A percentile compares a stretch with the other conserved stretches of the same genome.
Evolutionary conservation across 1,284 basidiomycete species (phyloP).

Genomic region (Puccinia horiana): DNA sequence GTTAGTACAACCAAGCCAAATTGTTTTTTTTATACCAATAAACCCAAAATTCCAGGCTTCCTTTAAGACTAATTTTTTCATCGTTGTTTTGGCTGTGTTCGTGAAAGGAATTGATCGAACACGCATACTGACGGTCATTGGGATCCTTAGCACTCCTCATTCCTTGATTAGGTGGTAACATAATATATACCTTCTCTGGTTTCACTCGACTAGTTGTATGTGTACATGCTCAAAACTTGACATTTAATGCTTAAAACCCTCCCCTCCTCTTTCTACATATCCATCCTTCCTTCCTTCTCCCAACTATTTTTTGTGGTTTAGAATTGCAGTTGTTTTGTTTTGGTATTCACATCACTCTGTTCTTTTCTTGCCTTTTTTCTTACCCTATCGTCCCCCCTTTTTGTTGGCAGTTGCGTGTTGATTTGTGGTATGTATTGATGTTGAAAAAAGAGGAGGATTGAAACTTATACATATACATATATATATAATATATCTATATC

Average conservation of each 20-base stretch:
- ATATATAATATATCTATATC: too few species aligned
- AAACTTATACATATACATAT: too few species aligned
- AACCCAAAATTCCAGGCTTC: too few species aligned
- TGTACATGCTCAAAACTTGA: neutral
- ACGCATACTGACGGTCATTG: neutral
- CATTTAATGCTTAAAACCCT: neutral
- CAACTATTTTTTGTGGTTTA: too few species aligned
- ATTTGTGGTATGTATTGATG: too few species aligned
- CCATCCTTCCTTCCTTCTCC: neutral
- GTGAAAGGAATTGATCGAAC: neutral
- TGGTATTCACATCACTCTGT: too few species aligned
- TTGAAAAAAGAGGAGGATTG: too few species aligned
- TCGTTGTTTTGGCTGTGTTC: neutral
- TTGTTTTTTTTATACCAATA: neutral
- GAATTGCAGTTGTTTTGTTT: too few species aligned
- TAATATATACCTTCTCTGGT: neutral
- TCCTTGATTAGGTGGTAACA: neutral
- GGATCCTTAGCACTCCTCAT: neutral
- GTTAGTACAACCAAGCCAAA: conserved; percentile 19
- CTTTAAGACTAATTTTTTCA: neutral
- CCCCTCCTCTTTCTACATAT: neutral
- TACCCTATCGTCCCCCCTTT: too few species aligned
- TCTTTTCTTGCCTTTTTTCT: neutral
- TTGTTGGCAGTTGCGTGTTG: too few species aligned
- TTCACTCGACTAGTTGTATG: neutral